Base-by-base conservation (phyloP, 2,329 filamentous ascomycete species). In the Alternaria arbusti region DNA sequence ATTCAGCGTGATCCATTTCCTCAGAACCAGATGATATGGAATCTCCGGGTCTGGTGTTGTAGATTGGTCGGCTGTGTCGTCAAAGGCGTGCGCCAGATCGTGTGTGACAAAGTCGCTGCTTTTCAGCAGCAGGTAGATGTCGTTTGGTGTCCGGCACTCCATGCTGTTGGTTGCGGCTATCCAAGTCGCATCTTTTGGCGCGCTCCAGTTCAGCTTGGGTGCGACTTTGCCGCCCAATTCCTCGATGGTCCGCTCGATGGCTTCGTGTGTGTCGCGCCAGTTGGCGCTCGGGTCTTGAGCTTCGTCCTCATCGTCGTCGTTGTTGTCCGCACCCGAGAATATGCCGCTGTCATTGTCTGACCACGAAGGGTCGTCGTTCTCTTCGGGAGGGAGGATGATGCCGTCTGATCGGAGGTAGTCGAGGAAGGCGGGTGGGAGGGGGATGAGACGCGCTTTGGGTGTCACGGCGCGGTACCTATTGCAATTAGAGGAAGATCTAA, bases 171-270 rank as follows among this genome's bases (percentile, higher is more conserved):
- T 95, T 78, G 87, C 82, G 81, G 90, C 81, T 80, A 99, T 97
- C 91, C 94, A 97, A 22, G 92, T 93, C 9, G 96, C 96, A 77
- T 99, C 96, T 79, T 97, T 97, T 5, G 96, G 96, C 5, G 94
- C 90, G 6, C 94, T 97, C 96, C 96, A 99, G 83, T 98, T 98
- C 50, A 99, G 84, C 81, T 99, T 99, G 1, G 96, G 96, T 2
- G 91, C 90, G 9, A 97, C 94, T 64, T 90, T 89, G 63, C 95
- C 95, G 15, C 93, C 94, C 1, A 98, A 86, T 71, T 94, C 91
- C 12, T 85, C 81, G 66, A 99, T 97, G 45, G 88, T 91, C 23
- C 88, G 84, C 77, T 90, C 91, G 78, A 99, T 93, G 60, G 87
- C 81, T 47, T 89, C 84, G 79, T 99, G 96, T 3, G 94, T 87